Base-by-base conservation (phyloP, 306 rosid genomes). In the Betula pendula region DNA sequence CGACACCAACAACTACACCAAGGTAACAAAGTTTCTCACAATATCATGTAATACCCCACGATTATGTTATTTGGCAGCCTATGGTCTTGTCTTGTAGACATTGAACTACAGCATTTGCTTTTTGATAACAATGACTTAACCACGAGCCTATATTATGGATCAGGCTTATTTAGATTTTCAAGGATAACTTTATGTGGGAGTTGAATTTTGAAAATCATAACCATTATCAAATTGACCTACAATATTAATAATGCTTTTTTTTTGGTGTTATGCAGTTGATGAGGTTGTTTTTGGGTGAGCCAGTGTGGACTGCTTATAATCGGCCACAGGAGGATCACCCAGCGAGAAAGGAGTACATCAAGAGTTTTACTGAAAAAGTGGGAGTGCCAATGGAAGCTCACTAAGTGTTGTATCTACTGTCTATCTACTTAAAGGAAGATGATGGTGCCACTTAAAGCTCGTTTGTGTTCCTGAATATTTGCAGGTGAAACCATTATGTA, bases 261-360 rank as follows among this genome's bases (percentile, higher is more conserved):
- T 20, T 49, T 70, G 68, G 70, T 70, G 22, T 73, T 29, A 27
- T 69, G 82, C 88, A 92, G 97, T 81, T 94, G 77, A 92, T 94
- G 97, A 89, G 97, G 82, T 68, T 92, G 86, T 94, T 94, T 77
- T 47, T 60, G 66, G 98, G 98, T 8, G 95, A 92, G 80, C 97
- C 97, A 16, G 90, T 95, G 44, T 95, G 98, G 98, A 92, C 91
- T 47, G 84, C 96, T 8, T 87, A 86, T 68, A 92, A 95, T 76
- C 77, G 98, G 73, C 96, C 98, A 40, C 98, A 95, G 73, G 98
- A 92, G 77, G 86, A 89, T 5, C 86, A 92, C 79, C 97, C 96
- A 45, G 95, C 97, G 2, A 87, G 98, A 77, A 84, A 88, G 82
- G 97, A 84, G 80, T 92, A 95, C 80, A 77, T 88, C 10, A 81